Conservation (phyloP, 1,139 yeast genomes). For the Suhomyces taliae region DNA sequence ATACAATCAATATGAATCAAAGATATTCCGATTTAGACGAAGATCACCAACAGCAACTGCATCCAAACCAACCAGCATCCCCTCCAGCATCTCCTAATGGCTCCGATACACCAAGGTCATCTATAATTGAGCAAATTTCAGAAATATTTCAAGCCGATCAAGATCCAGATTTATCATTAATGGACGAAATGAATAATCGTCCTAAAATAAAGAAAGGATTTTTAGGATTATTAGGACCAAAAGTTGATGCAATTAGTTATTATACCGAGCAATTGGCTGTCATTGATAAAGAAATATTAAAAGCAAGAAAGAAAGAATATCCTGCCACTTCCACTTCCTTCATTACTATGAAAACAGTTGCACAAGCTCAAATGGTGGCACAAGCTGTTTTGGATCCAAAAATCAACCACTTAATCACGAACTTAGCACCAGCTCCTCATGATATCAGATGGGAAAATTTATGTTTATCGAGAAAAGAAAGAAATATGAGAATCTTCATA, state of each 20-base stretch:
- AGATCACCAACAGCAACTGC: constrained; percentile 14
- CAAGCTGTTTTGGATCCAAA: constrained; percentile 84
- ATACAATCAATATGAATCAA: constrained; percentile 21
- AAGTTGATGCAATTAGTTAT: constrained; percentile 65
- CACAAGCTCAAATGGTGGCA: constrained; percentile 87
- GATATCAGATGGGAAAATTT: constrained; percentile 82
- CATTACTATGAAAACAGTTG: constrained; percentile 81
- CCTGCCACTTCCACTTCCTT: constrained; percentile 69
- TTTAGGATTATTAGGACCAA: constrained; percentile 53
- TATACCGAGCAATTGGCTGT: constrained; percentile 55
- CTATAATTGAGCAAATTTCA: constrained; percentile 23
- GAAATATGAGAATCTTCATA: constrained; percentile 57
- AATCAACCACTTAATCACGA: constrained; percentile 68
- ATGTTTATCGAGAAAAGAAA: constrained; percentile 55
- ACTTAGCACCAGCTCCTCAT: constrained; percentile 83
- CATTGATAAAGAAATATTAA: constrained; percentile 57
- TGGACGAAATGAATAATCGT: constrained; percentile 38
- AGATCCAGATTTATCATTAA: constrained; percentile 19
- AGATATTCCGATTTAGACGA: constrained; percentile 10
- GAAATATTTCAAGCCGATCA: constrained; percentile 10
- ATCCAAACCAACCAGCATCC: constrained; percentile 6
- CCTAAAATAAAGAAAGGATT: constrained; percentile 55
- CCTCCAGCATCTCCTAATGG: neutral
- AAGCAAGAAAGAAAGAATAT: constrained; percentile 60
- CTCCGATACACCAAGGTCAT: constrained; percentile 9